A percentile compares a stretch with the other conserved stretches of the same genome.
These are phyloP conservation scores for Epicoccum sorghinum DNA, from an alignment of 2,329 filamentous ascomycete genomes.

Conservation along the genomic window DNA sequence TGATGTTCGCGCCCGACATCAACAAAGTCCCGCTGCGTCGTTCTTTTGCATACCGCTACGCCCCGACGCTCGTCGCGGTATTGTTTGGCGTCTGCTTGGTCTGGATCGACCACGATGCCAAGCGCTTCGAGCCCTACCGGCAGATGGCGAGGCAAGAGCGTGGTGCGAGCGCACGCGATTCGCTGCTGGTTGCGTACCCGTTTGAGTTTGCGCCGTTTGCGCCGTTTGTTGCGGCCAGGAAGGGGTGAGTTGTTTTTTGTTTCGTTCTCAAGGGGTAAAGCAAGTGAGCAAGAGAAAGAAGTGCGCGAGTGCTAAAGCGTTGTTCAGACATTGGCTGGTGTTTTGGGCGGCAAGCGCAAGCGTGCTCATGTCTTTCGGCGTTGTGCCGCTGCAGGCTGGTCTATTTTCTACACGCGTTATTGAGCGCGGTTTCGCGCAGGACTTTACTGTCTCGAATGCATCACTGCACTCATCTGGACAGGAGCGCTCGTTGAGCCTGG, in stretches of 20 bases:
- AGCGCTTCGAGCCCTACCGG: constrained; percentile 64
- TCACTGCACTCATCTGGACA: constrained; percentile 40
- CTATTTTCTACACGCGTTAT: constrained; percentile 53
- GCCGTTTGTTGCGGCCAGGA: constrained; percentile 26
- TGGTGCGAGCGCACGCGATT: constrained; percentile 53
- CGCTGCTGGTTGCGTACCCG: constrained; percentile 61
- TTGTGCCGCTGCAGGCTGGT: constrained; percentile 62
- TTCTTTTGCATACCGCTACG: constrained; percentile 53
- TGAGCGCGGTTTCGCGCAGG: fast-evolving
- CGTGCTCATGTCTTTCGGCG: constrained; percentile 58
- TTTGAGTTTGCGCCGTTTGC: constrained; percentile 54
- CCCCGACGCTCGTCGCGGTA: constrained; percentile 60
- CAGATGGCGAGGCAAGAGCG: constrained; percentile 54
- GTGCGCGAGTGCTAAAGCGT: not conserved
- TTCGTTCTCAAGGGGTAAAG: not conserved
- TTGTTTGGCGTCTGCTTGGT: constrained; percentile 62
- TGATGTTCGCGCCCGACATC: constrained; percentile 46
- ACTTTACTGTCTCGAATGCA: constrained; percentile 24
- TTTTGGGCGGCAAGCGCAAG: constrained; percentile 56
- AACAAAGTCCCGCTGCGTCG: constrained; percentile 50
- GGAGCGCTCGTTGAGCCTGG: constrained; percentile 35
- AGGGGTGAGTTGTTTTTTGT: not conserved
- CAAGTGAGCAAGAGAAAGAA: not conserved
- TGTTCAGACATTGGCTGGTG: constrained; percentile 57
- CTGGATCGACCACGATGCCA: constrained; percentile 64